phyloP scores from a whole-genome alignment of 2,329 filamentous ascomycete species.

The Ascochyta koolunga region DNA sequence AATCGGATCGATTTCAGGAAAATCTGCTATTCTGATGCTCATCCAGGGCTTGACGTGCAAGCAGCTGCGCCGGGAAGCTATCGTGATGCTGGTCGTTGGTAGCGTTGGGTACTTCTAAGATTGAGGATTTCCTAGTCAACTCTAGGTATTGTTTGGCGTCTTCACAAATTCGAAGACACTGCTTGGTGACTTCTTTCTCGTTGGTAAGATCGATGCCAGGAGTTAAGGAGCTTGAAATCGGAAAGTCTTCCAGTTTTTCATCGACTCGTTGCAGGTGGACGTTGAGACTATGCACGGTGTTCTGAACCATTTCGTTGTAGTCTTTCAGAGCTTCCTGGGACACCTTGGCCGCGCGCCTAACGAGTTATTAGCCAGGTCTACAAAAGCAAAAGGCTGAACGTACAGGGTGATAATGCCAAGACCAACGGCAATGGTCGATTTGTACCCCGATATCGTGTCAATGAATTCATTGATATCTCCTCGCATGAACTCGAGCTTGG shows the following conservation, averaged over 20 bases:
- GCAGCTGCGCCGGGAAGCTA: neutral
- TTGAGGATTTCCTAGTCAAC: neutral
- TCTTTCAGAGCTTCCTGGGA: conserved; percentile 6
- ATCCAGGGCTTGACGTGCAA: neutral
- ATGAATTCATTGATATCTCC: too few relatives aligned
- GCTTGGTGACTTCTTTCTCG: conserved; percentile 11
- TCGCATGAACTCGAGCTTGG: too few relatives aligned
- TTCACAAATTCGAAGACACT: conserved; percentile 15
- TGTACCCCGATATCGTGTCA: too few relatives aligned
- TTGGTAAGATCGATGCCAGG: conserved; percentile 3
- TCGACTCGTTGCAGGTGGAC: conserved; percentile 12
- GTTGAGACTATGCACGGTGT: conserved; percentile 11
- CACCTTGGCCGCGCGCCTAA: conserved; percentile 10
- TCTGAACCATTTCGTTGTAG: conserved; percentile 16
- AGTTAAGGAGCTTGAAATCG: neutral
- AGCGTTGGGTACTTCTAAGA: neutral
- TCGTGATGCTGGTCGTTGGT: neutral
- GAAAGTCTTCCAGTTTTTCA: conserved; percentile 1
- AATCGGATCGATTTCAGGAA: too few relatives aligned
- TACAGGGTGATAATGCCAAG: too few relatives aligned
- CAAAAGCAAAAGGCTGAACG: too few relatives aligned
- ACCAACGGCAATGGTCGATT: too few relatives aligned
- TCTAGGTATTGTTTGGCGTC: conserved; percentile 9
- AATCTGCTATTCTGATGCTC: too few relatives aligned
- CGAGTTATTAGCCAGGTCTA: neutral